Evolutionary conservation across 768 basidiomycete genomes (phyloP).

Genomic region (Podaxis sp.): DNA sequence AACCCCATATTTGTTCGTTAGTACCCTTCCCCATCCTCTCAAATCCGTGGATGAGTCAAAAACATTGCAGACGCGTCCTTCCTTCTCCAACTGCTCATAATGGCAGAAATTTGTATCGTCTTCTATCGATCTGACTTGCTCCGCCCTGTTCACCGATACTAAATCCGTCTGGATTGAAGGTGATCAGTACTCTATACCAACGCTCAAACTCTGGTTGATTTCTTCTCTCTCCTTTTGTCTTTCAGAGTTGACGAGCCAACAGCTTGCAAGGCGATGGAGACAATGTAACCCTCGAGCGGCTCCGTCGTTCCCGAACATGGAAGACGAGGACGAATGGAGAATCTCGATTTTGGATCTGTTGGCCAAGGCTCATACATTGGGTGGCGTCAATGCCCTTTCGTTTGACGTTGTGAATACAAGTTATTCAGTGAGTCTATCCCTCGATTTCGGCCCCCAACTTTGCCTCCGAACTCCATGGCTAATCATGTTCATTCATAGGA

Average conservation of each 20-base stretch:
- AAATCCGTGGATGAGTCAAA: conserved; percentile 5
- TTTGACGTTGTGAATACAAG: conserved; percentile 62
- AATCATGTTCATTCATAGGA: conserved; percentile 45
- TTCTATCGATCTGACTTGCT: conserved; percentile 55
- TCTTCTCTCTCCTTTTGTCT: conserved; percentile 9
- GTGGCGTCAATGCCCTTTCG: conserved; percentile 51
- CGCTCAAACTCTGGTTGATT: conserved; percentile 14
- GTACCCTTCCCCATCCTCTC: conserved; percentile 27
- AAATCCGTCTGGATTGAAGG: conserved; percentile 77
- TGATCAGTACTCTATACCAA: conserved; percentile 24
- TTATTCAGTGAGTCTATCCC: conserved; percentile 50
- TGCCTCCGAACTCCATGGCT: conserved; percentile 17
- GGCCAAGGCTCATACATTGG: conserved; percentile 60
- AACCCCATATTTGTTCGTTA: conserved; percentile 70
- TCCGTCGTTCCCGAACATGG: conserved; percentile 26
- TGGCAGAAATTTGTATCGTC: conserved; percentile 65
- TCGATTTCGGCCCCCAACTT: background rate
- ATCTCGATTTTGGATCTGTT: conserved; percentile 52
- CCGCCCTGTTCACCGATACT: conserved; percentile 71
- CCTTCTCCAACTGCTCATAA: conserved; percentile 7
- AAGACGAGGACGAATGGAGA: conserved; percentile 66
- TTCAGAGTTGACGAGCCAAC: conserved; percentile 49
- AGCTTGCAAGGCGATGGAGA: conserved; percentile 72
- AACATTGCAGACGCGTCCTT: conserved; percentile 9
- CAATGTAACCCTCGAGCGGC: conserved; percentile 47